Percentiles rank a stretch among this genome's conserved stretches.
phyloP scores from a whole-genome alignment of 1,284 basidiomycete genomes.

The Porodaedalea pini region DNA sequence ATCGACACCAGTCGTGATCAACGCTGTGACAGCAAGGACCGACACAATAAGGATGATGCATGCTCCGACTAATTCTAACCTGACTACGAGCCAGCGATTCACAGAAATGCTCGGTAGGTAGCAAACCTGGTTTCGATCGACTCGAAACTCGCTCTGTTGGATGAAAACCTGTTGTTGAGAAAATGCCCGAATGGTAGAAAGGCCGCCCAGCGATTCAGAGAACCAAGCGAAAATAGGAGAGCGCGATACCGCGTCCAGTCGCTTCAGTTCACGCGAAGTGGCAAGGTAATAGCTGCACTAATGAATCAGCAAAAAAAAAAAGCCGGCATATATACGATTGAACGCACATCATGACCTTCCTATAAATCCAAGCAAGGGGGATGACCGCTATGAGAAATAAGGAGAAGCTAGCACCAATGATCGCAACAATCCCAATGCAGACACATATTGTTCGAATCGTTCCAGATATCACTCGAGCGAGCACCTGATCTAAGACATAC shows the following conservation, averaged over 20 bases:
- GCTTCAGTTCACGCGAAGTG: constrained; percentile 62
- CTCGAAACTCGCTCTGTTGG: constrained; percentile 40
- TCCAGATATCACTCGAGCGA: constrained; percentile 70
- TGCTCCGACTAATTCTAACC: constrained; percentile 68
- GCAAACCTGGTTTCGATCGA: constrained; percentile 74
- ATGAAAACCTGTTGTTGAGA: constrained; percentile 47
- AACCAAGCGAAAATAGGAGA: constrained; percentile 60
- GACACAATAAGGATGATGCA: constrained; percentile 70
- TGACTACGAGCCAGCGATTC: constrained; percentile 56
- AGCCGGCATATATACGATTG: constrained; percentile 67
- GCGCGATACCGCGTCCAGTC: constrained; percentile 65
- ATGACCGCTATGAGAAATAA: constrained; percentile 75
- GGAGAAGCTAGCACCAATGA: constrained; percentile 81
- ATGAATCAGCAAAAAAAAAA: no score
- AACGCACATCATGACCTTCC: constrained; percentile 69
- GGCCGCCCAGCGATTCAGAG: constrained; percentile 57
- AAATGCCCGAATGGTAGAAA: constrained; percentile 63
- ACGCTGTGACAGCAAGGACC: constrained; percentile 61
- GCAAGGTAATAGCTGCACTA: constrained; percentile 52
- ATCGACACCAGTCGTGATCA: constrained; percentile 74
- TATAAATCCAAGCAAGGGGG: constrained; percentile 75
- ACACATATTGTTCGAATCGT: constrained; percentile 59
- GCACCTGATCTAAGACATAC: constrained; percentile 85
- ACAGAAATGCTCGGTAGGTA: constrained; percentile 72
- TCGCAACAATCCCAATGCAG: constrained; percentile 72